Base-by-base conservation (phyloP, 768 basidiomycete genomes). In the Lactarius evosmus region DNA sequence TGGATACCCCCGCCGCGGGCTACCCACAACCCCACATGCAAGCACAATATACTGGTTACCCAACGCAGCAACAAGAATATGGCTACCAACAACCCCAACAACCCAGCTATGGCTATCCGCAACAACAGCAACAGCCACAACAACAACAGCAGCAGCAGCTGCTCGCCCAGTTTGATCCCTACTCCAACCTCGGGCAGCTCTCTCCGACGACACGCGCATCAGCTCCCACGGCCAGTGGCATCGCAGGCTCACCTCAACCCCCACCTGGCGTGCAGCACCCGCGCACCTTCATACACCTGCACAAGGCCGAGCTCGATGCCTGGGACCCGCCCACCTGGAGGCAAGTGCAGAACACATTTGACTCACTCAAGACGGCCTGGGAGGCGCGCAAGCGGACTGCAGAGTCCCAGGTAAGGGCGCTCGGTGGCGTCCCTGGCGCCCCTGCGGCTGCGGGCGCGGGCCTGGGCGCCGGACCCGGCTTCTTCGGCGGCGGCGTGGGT, bases 291-390 rank as follows among this genome's bases (percentile, higher is more conserved):
- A 83, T 92, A 60, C 84, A 83, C 51, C 73, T 74, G 3, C 82
- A 91, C 72, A 91, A 91, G 67, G 70, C 77, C 0, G 83, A 85
- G 71, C 78, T 93, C 30, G 91, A 72, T 60, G 52, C 58, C n/a
- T 70, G 72, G 70, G 68, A 74, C 36, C 55, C 61, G 22, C 22
- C 58, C 16, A 55, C 60, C 27, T 72, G 69, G 73, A 69, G 51
- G 29, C 72, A 77, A 65, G 77, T 86, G 40, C 72, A 89, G 32
- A 74, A 74, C 62, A 69, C 81, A 0, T 88, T 91, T 63, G 87
- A 91, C 58, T 75, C 77, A 12, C 79, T 93, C 67, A 87, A 85
- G 74, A 73, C 75, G 27, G 80, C 86, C 1, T 93, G 91, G 91
- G 82, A 81, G 51, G 67, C 57, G 33, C 78, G 86, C 61, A 87